A percentile compares a stretch with the other conserved stretches of the same genome.
Evolutionary conservation across 306 rosid species (phyloP).

Genomic region (Fragaria nilgerrensis): DNA sequence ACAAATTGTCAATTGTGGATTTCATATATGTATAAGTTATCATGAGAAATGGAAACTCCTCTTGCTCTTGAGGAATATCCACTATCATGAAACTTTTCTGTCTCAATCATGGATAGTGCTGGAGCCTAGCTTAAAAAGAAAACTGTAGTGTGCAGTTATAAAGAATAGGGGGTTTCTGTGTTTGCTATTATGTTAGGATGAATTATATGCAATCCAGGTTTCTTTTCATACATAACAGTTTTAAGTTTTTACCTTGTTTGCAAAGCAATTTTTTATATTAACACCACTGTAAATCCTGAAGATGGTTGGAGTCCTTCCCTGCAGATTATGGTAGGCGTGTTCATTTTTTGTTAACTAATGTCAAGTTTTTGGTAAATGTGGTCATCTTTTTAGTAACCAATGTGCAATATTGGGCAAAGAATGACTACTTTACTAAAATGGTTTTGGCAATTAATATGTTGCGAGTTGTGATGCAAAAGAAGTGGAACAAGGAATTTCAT

Average conservation of each 20-base stretch:
- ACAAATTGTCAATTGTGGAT: neutral
- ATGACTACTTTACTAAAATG: neutral
- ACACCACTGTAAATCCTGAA: neutral
- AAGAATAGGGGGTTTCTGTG: neutral
- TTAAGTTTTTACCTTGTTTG: neutral
- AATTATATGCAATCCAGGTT: neutral
- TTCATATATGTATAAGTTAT: neutral
- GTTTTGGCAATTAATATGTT: neutral
- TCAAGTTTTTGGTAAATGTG: neutral
- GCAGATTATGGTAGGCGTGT: neutral
- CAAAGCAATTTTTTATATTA: neutral
- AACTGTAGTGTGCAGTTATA: neutral
- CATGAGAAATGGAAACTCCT: neutral
- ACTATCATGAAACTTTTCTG: neutral
- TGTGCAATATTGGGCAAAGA: neutral
- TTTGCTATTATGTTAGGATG: neutral
- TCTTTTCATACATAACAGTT: neutral
- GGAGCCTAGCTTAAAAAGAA: neutral
- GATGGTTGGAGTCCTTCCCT: neutral
- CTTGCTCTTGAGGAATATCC: neutral
- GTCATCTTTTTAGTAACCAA: neutral
- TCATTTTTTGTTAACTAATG: neutral
- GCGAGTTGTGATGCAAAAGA: neutral
- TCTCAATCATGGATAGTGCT: neutral
- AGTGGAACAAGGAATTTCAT: neutral